These are phyloP conservation scores for Trypanosoma scelopori DNA, from an alignment of 208 protist species.

Conservation along the genomic window DNA sequence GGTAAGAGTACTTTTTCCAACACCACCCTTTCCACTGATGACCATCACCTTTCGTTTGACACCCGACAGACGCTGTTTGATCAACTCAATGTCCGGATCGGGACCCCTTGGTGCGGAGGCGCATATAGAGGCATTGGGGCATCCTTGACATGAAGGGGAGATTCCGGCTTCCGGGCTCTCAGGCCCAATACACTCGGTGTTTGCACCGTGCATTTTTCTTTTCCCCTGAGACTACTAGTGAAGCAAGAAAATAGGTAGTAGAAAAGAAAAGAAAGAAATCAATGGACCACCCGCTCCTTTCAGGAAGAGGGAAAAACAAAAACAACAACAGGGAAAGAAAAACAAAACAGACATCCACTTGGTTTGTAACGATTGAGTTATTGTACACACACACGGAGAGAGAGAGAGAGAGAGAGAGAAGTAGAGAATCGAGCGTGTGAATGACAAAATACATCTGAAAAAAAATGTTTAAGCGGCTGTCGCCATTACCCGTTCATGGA, in stretches of 20 bases:
- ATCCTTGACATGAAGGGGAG: slow-evolving; percentile 95
- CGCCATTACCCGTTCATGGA: slow-evolving; percentile 19
- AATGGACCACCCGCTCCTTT: too few species aligned
- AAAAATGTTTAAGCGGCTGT: background rate
- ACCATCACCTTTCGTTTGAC: slow-evolving; percentile 90
- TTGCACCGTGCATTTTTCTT: slow-evolving; percentile 24
- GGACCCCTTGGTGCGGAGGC: slow-evolving; percentile 90
- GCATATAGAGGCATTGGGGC: slow-evolving; percentile 97
- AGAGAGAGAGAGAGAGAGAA: too few species aligned
- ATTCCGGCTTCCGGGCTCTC: slow-evolving; percentile 93
- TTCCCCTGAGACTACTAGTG: background rate
- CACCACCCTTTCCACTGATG: slow-evolving; percentile 92
- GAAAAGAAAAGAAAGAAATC: slow-evolving; percentile 24
- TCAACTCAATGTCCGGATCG: slow-evolving; percentile 91
- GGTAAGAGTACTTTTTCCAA: slow-evolving; percentile 95
- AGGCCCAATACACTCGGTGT: slow-evolving; percentile 94
- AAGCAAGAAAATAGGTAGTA: slow-evolving; percentile 9
- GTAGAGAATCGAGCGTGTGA: background rate
- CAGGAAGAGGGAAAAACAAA: too few species aligned
- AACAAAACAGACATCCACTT: background rate
- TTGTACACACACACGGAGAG: background rate
- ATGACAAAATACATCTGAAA: background rate
- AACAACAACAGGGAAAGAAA: slow-evolving; percentile 15
- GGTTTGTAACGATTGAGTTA: background rate
- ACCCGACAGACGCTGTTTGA: slow-evolving; percentile 66